These are phyloP conservation scores for Trypethelium eluteriae DNA, from an alignment of 495 filamentous ascomycete species.

Conservation along the genomic window DNA sequence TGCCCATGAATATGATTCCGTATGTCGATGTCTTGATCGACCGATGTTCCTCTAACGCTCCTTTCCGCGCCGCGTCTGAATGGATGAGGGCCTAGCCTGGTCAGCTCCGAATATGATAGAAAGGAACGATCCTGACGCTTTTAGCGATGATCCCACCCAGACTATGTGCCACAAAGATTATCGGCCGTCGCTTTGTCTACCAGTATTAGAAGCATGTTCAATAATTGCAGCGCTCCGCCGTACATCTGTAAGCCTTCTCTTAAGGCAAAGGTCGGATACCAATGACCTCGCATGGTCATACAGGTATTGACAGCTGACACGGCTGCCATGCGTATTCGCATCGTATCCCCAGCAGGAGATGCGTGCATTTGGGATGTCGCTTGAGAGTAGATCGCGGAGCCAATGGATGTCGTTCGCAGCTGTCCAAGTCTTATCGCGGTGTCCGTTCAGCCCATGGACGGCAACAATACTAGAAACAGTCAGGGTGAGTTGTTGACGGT, in stretches of 20 bases:
- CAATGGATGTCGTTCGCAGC: conserved; percentile 38
- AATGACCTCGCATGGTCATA: conserved; percentile 31
- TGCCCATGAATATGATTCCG: conserved; percentile 28
- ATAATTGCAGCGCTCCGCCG: no score
- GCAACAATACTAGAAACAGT: conserved; percentile 37
- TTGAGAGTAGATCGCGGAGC: conserved; percentile 44
- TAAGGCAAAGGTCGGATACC: conserved; percentile 30
- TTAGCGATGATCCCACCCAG: conserved; percentile 28
- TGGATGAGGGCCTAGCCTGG: conserved; percentile 25
- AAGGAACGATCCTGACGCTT: conserved; percentile 9
- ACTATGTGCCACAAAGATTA: conserved; percentile 29
- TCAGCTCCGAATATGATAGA: conserved; percentile 13
- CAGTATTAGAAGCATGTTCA: no score
- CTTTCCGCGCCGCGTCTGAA: conserved; percentile 22
- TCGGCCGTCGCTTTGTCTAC: conserved; percentile 15
- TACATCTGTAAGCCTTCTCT: conserved; percentile 27
- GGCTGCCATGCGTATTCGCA: conserved; percentile 23
- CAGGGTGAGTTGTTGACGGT: not conserved
- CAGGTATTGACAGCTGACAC: conserved; percentile 26
- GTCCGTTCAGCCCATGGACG: conserved; percentile 43
- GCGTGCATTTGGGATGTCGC: conserved; percentile 39
- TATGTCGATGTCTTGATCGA: conserved; percentile 23
- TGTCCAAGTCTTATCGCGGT: conserved; percentile 46
- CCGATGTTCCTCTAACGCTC: conserved; percentile 21
- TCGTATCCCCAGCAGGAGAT: conserved; percentile 48